These are phyloP conservation scores for Pilatotrama ljubarskyi DNA, from an alignment of 768 basidiomycete genomes.

Conservation along the genomic window DNA sequence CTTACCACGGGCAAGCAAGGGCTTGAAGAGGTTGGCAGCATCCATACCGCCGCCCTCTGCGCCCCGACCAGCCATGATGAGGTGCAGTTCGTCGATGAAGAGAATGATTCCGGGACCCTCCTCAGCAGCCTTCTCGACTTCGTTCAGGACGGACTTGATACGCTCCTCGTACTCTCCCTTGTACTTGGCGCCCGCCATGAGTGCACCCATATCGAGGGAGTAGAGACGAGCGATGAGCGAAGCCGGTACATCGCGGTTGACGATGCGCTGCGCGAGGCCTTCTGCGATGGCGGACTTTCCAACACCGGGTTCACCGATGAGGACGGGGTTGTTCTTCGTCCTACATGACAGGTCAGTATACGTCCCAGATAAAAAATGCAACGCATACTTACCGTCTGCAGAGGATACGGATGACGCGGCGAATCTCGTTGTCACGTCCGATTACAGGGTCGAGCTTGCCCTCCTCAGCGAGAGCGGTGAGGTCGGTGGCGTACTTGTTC, in stretches of 20 bases:
- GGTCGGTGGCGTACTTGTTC: slow-evolving; percentile 83
- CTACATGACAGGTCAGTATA: slow-evolving; percentile 39
- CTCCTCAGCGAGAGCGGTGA: slow-evolving; percentile 85
- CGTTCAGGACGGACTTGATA: slow-evolving; percentile 87
- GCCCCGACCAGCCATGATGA: slow-evolving; percentile 90
- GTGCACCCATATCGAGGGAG: slow-evolving; percentile 92
- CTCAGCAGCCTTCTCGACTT: slow-evolving; percentile 86
- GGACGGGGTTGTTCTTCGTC: slow-evolving; percentile 96
- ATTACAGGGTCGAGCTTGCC: slow-evolving; percentile 97
- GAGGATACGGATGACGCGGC: slow-evolving; percentile 79
- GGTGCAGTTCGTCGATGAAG: slow-evolving; percentile 93
- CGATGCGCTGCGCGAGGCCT: slow-evolving; percentile 92
- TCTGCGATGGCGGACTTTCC: slow-evolving; percentile 96
- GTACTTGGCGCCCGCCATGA: slow-evolving; percentile 92
- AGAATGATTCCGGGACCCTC: slow-evolving; percentile 82
- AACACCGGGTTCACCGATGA: slow-evolving; percentile 93
- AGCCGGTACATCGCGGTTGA: slow-evolving; percentile 88
- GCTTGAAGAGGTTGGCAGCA: slow-evolving; percentile 90
- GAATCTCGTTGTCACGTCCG: slow-evolving; percentile 90
- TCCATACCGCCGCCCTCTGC: slow-evolving; percentile 90
- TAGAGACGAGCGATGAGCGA: slow-evolving; percentile 72
- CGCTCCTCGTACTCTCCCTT: slow-evolving; percentile 98
- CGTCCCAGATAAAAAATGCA: not conserved
- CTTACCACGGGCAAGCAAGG: slow-evolving; percentile 85
- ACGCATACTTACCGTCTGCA: slow-evolving; percentile 65